These are phyloP conservation scores for Solanum raphanifolium DNA, from an alignment of 257 asterid species.

Conservation along the genomic window DNA sequence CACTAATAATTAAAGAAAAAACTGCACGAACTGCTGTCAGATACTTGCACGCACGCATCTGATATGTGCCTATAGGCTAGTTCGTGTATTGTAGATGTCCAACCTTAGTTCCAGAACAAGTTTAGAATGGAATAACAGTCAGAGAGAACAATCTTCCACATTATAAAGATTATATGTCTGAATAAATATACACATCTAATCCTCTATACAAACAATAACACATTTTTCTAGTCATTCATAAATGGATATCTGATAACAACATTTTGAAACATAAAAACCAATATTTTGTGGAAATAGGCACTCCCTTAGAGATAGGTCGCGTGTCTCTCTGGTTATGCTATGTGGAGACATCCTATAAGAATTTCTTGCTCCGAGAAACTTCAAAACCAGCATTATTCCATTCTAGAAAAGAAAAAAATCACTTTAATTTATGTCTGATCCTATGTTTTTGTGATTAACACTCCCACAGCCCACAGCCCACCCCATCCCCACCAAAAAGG, in stretches of 20 bases:
- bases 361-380: neutral
- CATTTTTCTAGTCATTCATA: too few relatives aligned
- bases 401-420: neutral
- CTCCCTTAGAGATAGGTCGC: neutral
- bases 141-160: neutral
- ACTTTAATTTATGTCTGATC: neutral
- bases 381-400: neutral
- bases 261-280: neutral
- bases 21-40: neutral
- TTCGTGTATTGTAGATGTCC: neutral
- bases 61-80: neutral
- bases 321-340: neutral
- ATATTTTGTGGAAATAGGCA: neutral
- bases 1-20: neutral
- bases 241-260: too few relatives aligned
- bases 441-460: neutral
- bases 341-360: neutral
- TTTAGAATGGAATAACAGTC: neutral
- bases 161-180: neutral
- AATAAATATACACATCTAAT: neutral
- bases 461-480: neutral
- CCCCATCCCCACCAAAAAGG: neutral
- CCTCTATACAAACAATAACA: too few relatives aligned
- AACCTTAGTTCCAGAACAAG: neutral
- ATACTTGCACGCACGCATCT: neutral